Evolutionary conservation across 2,329 filamentous ascomycete genomes (phyloP).

Genomic region (Fonsecaea nubica): DNA sequence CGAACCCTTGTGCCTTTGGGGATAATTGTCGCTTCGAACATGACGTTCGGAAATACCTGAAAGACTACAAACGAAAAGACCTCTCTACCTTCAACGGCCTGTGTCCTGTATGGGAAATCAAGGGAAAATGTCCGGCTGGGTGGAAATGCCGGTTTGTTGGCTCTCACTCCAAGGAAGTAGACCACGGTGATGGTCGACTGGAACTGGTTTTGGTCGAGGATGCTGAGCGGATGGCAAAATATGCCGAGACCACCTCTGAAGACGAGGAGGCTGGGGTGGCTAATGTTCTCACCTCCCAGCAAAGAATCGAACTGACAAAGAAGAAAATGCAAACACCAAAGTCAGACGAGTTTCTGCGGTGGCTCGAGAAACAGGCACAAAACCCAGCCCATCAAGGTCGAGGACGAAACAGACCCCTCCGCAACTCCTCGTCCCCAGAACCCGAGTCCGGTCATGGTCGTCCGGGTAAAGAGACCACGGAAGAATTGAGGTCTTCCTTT

Average conservation of each 20-base stretch:
- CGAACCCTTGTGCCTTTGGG: slow-evolving; percentile 74
- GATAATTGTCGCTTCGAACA: slow-evolving; percentile 83
- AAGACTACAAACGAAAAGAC: slow-evolving; percentile 80
- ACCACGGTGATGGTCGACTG: slow-evolving; percentile 77
- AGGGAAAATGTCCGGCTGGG: slow-evolving; percentile 79
- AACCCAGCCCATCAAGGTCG: slow-evolving; percentile 44
- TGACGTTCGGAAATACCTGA: slow-evolving; percentile 83
- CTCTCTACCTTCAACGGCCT: slow-evolving; percentile 75
- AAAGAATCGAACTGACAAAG: slow-evolving; percentile 77
- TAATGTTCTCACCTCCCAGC: slow-evolving; percentile 73
- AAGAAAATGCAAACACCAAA: slow-evolving; percentile 73
- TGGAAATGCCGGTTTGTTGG: slow-evolving; percentile 94
- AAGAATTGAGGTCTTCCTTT: slow-evolving; percentile 80
- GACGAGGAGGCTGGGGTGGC: slow-evolving; percentile 67
- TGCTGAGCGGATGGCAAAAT: slow-evolving; percentile 39
- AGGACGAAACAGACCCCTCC: slow-evolving; percentile 49
- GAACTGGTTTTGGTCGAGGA: slow-evolving; percentile 76
- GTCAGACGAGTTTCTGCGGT: slow-evolving; percentile 76
- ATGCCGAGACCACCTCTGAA: slow-evolving; percentile 29
- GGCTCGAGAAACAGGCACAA: slow-evolving; percentile 71
- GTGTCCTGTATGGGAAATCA: slow-evolving; percentile 80
- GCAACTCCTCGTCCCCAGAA: slow-evolving; percentile 41
- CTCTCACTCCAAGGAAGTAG: slow-evolving; percentile 83
- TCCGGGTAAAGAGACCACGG: slow-evolving; percentile 54
- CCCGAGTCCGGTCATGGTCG: slow-evolving; percentile 46